phyloP scores from a whole-genome alignment of 805 yeast species.

The Metschnikowia amazonensis region DNA sequence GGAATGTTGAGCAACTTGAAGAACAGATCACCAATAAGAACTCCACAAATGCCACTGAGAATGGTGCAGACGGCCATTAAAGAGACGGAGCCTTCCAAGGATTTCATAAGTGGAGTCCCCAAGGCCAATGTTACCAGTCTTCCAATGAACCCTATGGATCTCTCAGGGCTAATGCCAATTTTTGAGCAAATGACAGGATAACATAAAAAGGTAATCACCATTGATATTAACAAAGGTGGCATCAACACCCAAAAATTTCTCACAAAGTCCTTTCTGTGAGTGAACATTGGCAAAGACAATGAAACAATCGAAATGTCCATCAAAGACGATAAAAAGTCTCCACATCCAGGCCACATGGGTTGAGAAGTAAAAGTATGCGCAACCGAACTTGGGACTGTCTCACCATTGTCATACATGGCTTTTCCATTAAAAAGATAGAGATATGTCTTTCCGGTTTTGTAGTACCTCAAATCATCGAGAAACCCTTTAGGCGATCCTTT shows the following conservation, averaged over 20 bases:
- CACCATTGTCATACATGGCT: constrained; percentile 28
- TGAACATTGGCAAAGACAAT: constrained; percentile 71
- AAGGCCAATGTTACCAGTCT: constrained; percentile 75
- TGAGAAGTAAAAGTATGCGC: constrained; percentile 23
- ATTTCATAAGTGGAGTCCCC: constrained; percentile 69
- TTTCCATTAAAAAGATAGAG: constrained; percentile 49
- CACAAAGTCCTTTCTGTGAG: constrained; percentile 60
- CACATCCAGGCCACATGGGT: constrained; percentile 70
- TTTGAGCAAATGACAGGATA: constrained; percentile 68
- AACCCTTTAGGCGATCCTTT: constrained; percentile 44
- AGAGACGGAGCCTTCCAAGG: constrained; percentile 65
- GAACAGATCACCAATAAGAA: constrained; percentile 54
- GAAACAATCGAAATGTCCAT: constrained; percentile 79
- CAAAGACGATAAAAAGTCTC: constrained; percentile 64
- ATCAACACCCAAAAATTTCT: constrained; percentile 55
- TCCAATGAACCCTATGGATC: constrained; percentile 74
- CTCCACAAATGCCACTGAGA: constrained; percentile 73
- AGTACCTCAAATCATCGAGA: constrained; percentile 47
- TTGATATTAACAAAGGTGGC: constrained; percentile 55
- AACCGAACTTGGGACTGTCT: constrained; percentile 10
- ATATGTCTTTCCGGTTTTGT: constrained; percentile 69
- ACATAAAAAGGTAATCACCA: constrained; percentile 56
- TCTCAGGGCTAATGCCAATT: constrained; percentile 56
- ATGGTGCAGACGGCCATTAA: constrained; percentile 78
- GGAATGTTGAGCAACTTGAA: constrained; percentile 50